Percentiles rank a stretch among this genome's conserved stretches.
Evolutionary conservation across 352 stramenopile species (phyloP).

Genomic region (Globisporangium lucens): DNA sequence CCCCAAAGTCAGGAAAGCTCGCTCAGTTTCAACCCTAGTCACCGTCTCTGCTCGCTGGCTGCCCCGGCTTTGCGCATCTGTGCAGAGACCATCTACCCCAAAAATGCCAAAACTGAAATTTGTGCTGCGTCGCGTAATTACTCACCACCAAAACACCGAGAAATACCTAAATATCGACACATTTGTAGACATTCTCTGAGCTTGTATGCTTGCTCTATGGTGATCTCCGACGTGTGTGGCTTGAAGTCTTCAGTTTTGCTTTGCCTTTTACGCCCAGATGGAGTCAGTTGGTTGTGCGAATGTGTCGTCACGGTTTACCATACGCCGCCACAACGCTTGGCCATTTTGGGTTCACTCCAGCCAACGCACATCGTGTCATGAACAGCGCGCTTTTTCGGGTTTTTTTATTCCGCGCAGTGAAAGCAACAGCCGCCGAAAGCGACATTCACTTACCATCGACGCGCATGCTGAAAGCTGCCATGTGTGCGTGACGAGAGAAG

Average conservation of each 20-base stretch:
- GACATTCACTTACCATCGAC: not conserved
- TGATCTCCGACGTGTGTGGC: no score
- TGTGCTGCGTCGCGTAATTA: not conserved
- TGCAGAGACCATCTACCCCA: not conserved
- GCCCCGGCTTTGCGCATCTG: not conserved
- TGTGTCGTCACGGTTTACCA: not conserved
- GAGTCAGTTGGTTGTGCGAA: not conserved
- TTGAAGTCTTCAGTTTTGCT: not conserved
- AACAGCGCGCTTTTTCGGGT: not conserved
- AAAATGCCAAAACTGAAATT: no score
- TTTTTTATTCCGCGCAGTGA: not conserved
- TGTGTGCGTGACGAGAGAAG: no score
- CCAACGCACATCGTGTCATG: not conserved
- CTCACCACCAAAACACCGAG: not conserved
- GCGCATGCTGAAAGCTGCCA: no score
- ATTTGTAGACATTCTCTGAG: no score
- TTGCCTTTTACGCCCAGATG: not conserved
- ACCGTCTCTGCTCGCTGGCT: not conserved
- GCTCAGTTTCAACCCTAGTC: constrained; percentile 1
- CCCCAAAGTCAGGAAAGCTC: no score
- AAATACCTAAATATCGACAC: no score
- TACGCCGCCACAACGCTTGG: not conserved
- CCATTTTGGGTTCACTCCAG: not conserved
- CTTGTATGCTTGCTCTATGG: no score
- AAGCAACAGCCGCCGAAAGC: not conserved